These are phyloP conservation scores for Phialemoniopsis sp. DNA, from an alignment of 2,329 filamentous ascomycete genomes.

Conservation along the genomic window DNA sequence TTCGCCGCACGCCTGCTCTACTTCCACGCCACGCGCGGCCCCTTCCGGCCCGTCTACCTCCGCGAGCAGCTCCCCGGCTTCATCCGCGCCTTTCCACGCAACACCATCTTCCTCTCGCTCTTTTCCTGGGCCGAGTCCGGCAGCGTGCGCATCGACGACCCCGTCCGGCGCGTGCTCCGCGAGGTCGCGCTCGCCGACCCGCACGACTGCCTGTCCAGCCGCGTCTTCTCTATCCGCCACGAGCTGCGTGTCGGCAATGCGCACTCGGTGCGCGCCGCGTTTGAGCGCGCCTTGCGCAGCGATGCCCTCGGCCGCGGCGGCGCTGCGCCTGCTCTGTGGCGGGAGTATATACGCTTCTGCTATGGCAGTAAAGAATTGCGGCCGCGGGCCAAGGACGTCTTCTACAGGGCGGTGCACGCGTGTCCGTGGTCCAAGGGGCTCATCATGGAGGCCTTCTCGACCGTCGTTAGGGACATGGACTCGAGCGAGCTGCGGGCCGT, in stretches of 20 bases:
- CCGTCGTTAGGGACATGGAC: slow-evolving; percentile 37
- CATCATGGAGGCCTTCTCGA: slow-evolving; percentile 46
- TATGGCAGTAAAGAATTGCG: slow-evolving; percentile 30
- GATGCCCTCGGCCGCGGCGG: slow-evolving; percentile 13
- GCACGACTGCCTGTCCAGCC: slow-evolving; percentile 37
- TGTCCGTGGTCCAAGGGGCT: slow-evolving; percentile 47
- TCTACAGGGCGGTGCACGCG: slow-evolving; percentile 40
- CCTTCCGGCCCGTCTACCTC: slow-evolving; percentile 65
- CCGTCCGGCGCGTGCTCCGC: slow-evolving; percentile 63
- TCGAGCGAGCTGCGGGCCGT: slow-evolving; percentile 44
- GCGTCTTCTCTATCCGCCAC: slow-evolving; percentile 47
- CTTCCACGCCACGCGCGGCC: slow-evolving; percentile 56
- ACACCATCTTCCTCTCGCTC: slow-evolving; percentile 70
- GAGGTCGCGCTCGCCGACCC: slow-evolving; percentile 38
- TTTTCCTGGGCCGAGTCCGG: slow-evolving; percentile 64
- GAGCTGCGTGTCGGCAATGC: slow-evolving; percentile 42
- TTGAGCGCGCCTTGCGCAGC: slow-evolving; percentile 44
- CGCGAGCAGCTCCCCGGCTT: slow-evolving; percentile 58
- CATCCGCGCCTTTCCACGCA: slow-evolving; percentile 64
- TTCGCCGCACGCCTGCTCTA: slow-evolving; percentile 62
- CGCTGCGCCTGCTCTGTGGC: slow-evolving; percentile 39
- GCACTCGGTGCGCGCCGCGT: slow-evolving; percentile 45
- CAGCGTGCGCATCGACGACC: slow-evolving; percentile 69
- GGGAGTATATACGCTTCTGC: slow-evolving; percentile 45
- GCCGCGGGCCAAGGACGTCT: slow-evolving; percentile 39